Evolutionary conservation across 257 asterid genomes (phyloP).

Genomic region (Nicotiana undulata): DNA sequence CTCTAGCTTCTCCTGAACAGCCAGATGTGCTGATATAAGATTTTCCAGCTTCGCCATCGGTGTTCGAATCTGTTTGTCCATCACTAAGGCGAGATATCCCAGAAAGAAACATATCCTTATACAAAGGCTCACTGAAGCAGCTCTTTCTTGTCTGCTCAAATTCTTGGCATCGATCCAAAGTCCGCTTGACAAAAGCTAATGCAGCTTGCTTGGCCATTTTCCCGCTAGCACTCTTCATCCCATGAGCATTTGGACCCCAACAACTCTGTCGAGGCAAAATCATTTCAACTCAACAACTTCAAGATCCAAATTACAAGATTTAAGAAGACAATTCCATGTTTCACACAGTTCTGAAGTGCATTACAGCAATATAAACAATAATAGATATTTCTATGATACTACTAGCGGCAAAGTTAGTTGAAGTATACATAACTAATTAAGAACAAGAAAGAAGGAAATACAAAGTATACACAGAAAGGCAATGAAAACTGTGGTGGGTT

Average conservation of each 20-base stretch:
- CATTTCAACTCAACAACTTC: neutral
- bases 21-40: constrained; percentile 39
- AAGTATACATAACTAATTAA: neutral
- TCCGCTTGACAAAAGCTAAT: constrained; percentile 69
- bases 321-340: neutral
- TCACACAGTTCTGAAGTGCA: neutral
- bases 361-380: neutral
- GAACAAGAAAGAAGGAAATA: neutral
- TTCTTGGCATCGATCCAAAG: constrained; percentile 61
- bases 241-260: constrained; percentile 72
- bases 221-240: constrained; percentile 77
- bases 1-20: constrained; percentile 51
- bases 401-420: neutral
- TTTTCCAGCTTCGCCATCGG: constrained; percentile 47
- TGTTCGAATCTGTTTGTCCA: constrained; percentile 38
- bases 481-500: neutral
- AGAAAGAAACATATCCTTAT: constrained; percentile 60
- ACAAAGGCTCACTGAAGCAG: constrained; percentile 67
- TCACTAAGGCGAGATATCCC: constrained; percentile 48
- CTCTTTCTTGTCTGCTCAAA: constrained; percentile 65
- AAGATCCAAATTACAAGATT: neutral
- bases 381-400: neutral
- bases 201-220: constrained; percentile 87
- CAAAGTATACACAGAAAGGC: neutral
- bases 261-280: constrained; percentile 40